Evolutionary conservation across 768 basidiomycete species (phyloP), one percentile per base, ranked within the genome.

Genomic region (Trametes villosa): DNA sequence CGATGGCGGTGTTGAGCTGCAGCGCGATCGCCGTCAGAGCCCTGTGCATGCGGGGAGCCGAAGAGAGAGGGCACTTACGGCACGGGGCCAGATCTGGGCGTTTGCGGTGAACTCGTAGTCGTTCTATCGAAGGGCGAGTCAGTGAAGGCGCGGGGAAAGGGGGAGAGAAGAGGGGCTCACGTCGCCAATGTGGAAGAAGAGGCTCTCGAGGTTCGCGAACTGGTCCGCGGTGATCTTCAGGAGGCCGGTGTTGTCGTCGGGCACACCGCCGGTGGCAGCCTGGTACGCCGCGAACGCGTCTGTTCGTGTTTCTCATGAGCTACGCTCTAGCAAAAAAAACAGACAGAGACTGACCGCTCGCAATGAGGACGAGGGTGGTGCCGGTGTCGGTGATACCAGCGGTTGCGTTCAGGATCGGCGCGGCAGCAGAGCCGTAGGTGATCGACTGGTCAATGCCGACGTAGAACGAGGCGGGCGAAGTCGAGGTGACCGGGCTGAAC

Each of bases 321-420:
- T 22, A 1, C 26, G 3, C 22, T 11, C 5, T 20, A 33, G 1
- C 20, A 24, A 9, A 13, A 1, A n/a, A 11, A 1, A 9, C 18
- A 18, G 26, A 31, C 15, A 15, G 11, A 15, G 6, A 54, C 62
- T 38, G 4, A 75, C 72, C 68, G 20, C 70, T 65, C 11, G 75
- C 74, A 51, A 76, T 60, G 50, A 72, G 64, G 36, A 72, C 55
- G 31, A 78, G 68, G 1, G 75, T 74, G 5, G 76, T 78, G 36
- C 75, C 77, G n/a, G 75, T 76, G 57, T 78, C 75, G 59, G 76
- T 69, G 57, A 77, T 71, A 18, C 76, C 76, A 8, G 74, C 67
- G 0, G 70, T 69, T 1, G 53, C 63, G 22, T 57, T 44, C 8
- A 76, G 66, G 50, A 76, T 72, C n/a, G 55, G 53, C 6, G 67